Percentiles rank a stretch among this genome's conserved stretches.
Conservation (phyloP, 2,329 filamentous ascomycete genomes). For the Cordyceps javanica region DNA sequence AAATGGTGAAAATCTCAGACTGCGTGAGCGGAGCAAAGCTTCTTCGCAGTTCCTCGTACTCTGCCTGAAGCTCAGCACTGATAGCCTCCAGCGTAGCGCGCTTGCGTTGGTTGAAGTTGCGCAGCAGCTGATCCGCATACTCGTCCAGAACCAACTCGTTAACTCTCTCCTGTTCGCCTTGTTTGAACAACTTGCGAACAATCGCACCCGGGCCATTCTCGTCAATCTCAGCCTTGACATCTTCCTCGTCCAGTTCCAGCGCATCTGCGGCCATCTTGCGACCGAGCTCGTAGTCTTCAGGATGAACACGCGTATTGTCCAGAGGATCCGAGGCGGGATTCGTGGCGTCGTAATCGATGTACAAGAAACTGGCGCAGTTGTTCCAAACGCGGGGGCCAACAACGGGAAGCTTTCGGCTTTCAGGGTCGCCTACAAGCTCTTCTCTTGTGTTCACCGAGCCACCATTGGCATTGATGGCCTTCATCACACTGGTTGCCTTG, state of each 20-base stretch:
- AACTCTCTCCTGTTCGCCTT: slow-evolving; percentile 89
- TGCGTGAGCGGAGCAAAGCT: slow-evolving; percentile 64
- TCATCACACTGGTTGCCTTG: slow-evolving; percentile 67
- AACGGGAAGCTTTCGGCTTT: slow-evolving; percentile 68
- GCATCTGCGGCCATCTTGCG: slow-evolving; percentile 98
- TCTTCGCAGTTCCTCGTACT: slow-evolving; percentile 89
- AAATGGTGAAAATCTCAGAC: slow-evolving; percentile 89
- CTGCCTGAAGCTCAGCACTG: slow-evolving; percentile 82
- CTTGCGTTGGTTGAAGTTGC: slow-evolving; percentile 89
- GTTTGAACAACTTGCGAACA: slow-evolving; percentile 89
- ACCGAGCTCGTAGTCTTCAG: slow-evolving; percentile 95
- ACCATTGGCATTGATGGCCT: slow-evolving; percentile 87
- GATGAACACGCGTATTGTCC: slow-evolving; percentile 94
- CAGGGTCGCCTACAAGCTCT: slow-evolving; percentile 83
- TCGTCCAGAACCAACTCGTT: slow-evolving; percentile 95
- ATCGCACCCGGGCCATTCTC: slow-evolving; percentile 87
- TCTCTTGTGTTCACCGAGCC: slow-evolving; percentile 77
- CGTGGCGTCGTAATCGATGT: slow-evolving; percentile 78
- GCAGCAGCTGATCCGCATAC: slow-evolving; percentile 91
- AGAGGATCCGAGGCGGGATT: slow-evolving; percentile 82
- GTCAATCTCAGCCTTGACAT: slow-evolving; percentile 89
- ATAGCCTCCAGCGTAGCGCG: slow-evolving; percentile 95
- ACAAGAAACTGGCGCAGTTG: slow-evolving; percentile 94
- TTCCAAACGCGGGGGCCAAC: slow-evolving; percentile 90
- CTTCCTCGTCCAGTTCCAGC: slow-evolving; percentile 92